Conservation (phyloP, 1,139 yeast species). For the Eremothecium cymbalariae region DNA sequence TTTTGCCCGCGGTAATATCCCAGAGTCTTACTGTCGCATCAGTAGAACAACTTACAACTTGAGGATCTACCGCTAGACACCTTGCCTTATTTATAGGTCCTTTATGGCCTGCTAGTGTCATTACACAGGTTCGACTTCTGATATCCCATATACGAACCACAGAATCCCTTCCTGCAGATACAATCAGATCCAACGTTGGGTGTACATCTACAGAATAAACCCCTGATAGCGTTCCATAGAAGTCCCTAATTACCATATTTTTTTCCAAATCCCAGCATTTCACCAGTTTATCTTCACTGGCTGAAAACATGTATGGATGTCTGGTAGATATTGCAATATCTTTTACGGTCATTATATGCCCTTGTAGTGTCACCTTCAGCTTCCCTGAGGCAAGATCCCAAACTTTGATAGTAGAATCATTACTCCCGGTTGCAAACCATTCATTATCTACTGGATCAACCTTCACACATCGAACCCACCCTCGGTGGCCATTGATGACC, state of each 20-base stretch:
- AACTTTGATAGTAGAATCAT: slow-evolving; percentile 79
- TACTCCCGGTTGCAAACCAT: slow-evolving; percentile 89
- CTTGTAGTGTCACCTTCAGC: slow-evolving; percentile 69
- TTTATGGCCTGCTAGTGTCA: slow-evolving; percentile 76
- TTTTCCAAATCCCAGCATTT: slow-evolving; percentile 95
- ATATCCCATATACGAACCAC: slow-evolving; percentile 92
- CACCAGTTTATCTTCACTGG: slow-evolving; percentile 91
- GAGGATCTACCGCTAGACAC: slow-evolving; percentile 73
- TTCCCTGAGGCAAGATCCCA: slow-evolving; percentile 81
- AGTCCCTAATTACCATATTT: slow-evolving; percentile 73
- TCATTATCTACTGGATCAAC: slow-evolving; percentile 74
- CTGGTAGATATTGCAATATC: slow-evolving; percentile 63
- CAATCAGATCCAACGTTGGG: slow-evolving; percentile 79
- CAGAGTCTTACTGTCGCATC: slow-evolving; percentile 81
- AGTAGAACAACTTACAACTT: slow-evolving; percentile 71
- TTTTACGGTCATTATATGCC: slow-evolving; percentile 86
- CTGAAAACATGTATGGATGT: slow-evolving; percentile 83
- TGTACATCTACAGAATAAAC: slow-evolving; percentile 77
- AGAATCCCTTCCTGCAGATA: slow-evolving; percentile 86
- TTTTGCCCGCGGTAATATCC: slow-evolving; percentile 67
- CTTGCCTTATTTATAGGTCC: slow-evolving; percentile 63
- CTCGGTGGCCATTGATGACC: slow-evolving; percentile 82
- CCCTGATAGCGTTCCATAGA: slow-evolving; percentile 91
- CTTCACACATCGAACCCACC: slow-evolving; percentile 79
- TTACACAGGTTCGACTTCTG: slow-evolving; percentile 65